Evolutionary conservation across 208 protist genomes (phyloP), one percentile per base, ranked within the genome.

Genomic region (Herpetomonas samuelpessoai): DNA sequence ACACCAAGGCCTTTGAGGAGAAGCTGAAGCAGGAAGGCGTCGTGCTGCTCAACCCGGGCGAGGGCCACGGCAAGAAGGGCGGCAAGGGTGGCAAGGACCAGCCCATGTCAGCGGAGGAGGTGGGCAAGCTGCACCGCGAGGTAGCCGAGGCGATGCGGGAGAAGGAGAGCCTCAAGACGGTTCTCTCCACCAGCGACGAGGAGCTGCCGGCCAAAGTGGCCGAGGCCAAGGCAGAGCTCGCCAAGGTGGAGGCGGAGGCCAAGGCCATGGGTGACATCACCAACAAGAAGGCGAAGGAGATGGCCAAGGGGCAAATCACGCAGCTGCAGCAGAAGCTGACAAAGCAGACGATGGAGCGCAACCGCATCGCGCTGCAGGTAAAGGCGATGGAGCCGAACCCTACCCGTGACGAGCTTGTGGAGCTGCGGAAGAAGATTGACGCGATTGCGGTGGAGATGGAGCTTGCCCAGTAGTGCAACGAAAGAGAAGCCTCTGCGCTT

Each of bases 251-350:
- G 63, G 41, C 35, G 35, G 53, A 74, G 55, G 68, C 65, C 1
- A 51, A 66, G 9, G 63, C 62, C 3, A 3, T 72, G 1, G 60
- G 52, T 6, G 56, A 48, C 18, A 19, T 51, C 25, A 50, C 72
- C 24, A 55, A 61, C n/a, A 51, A 56, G 24, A 31, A 60, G 25
- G 0, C 16, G 0, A 79, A 68, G 61, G 62, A 71, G 54, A 25
- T 92, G 56, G 78, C 53, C 63, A 88, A 84, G 59, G 74, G 74
- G 0, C 81, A 90, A 54, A 60, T 88, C 35, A 67, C 76, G 65
- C 81, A 88, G 71, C 76, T 91, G 38, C 81, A 89, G 71, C 81
- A 90, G 71, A 91, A 92, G 57, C 57, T 90, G 26, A 68, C 68
- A 35, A 94, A 92, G 74, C 84, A 88, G 57, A 83, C 71, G 19